Conservation (phyloP, 441 rosid species). For the Bocquillonia castaneifolia region DNA sequence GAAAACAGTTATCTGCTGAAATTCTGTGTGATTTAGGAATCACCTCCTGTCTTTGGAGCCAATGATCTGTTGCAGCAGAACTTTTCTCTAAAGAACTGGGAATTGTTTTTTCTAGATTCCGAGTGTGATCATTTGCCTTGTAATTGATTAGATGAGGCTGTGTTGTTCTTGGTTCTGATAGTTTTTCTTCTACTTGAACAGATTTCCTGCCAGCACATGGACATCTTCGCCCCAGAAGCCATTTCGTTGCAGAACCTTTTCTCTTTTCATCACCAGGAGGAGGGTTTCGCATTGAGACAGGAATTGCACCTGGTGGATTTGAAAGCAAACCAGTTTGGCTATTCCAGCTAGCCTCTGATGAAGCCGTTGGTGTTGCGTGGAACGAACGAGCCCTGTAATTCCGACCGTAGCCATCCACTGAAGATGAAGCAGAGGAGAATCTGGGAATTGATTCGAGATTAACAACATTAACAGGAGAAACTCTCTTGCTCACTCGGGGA, state of each 20-base stretch:
- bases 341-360: constrained; percentile 93
- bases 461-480: constrained; percentile 34
- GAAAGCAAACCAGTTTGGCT: constrained; percentile 71
- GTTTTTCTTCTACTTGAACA: constrained; percentile 59
- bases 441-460: constrained; percentile 33
- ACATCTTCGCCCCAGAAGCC: constrained; percentile 63
- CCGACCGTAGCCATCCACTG: constrained; percentile 32
- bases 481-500: constrained; percentile 28
- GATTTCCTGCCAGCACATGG: constrained; percentile 82
- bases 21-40: constrained; percentile 25
- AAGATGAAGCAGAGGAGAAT: constrained; percentile 58
- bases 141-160: constrained; percentile 13
- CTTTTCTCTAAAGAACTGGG: constrained; percentile 6
- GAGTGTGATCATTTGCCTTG: not conserved
- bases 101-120: constrained; percentile 5
- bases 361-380: constrained; percentile 61
- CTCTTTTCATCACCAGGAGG: constrained; percentile 20
- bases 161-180: constrained; percentile 36
- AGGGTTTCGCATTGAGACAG: constrained; percentile 33
- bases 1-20: constrained; percentile 26
- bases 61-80: constrained; percentile 16
- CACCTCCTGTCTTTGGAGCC: constrained; percentile 23
- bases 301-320: constrained; percentile 50
- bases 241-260: constrained; percentile 28
- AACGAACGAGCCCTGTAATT: constrained; percentile 41